phyloP scores from a whole-genome alignment of 2,329 filamentous ascomycete species.

The Botrytis porri region DNA sequence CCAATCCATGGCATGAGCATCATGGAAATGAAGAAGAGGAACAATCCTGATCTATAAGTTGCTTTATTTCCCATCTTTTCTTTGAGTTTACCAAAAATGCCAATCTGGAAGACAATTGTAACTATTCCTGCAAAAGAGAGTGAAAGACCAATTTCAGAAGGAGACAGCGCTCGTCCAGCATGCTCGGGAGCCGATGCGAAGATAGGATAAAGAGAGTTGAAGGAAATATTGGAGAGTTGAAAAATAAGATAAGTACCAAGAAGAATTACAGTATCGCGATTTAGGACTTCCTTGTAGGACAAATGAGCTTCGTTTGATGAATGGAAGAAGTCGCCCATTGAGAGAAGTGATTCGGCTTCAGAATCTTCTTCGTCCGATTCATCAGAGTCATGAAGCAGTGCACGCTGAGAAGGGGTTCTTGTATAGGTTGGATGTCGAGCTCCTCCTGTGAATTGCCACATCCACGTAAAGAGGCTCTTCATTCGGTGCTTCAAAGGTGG shows the following conservation, averaged over 20 bases:
- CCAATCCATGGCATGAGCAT: conserved; percentile 86
- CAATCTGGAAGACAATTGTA: conserved; percentile 87
- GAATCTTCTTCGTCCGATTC: conserved; percentile 45
- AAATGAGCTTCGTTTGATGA: conserved; percentile 46
- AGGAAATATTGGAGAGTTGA: conserved; percentile 89
- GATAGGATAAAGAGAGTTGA: conserved; percentile 92
- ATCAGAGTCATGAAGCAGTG: conserved; percentile 38
- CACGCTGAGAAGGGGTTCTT: conserved; percentile 39
- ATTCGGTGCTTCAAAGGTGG: conserved; percentile 58
- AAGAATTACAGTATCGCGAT: conserved; percentile 76
- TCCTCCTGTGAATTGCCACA: conserved; percentile 65
- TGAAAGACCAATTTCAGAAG: conserved; percentile 79
- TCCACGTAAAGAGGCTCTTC: conserved; percentile 59
- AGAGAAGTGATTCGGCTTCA: conserved; percentile 34
- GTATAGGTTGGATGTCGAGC: conserved; percentile 58
- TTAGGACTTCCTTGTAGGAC: conserved; percentile 61
- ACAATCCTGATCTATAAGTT: conserved; percentile 75
- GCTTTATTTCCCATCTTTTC: conserved; percentile 79
- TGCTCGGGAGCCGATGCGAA: conserved; percentile 77
- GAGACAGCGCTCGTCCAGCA: conserved; percentile 70
- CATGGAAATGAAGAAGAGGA: conserved; percentile 80
- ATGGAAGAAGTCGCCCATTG: conserved; percentile 39
- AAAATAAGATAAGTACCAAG: conserved; percentile 88
- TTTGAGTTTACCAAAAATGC: conserved; percentile 76
- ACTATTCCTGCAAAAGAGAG: conserved; percentile 79